Percentiles rank a stretch among this genome's conserved stretches.
phyloP scores from a whole-genome alignment of 768 basidiomycete species.

The Mrakia blollopis region DNA sequence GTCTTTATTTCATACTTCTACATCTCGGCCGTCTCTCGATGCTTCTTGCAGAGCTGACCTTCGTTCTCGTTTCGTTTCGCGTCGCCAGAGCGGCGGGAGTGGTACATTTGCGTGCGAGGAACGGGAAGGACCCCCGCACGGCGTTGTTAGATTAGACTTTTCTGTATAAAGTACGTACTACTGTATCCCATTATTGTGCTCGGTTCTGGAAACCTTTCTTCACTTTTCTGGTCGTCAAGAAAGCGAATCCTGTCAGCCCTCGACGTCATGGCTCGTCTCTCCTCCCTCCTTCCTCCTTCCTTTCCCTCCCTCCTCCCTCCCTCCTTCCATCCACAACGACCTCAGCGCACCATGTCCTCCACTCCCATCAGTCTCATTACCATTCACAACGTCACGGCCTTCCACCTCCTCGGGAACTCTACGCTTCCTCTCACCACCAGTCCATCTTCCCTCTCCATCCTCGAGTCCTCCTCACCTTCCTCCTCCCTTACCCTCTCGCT shows the following conservation, averaged over 20 bases:
- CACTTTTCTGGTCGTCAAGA: neutral
- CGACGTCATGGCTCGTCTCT: neutral
- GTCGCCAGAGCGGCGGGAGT: constrained; percentile 10
- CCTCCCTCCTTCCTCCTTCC: neutral
- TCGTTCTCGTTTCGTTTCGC: neutral
- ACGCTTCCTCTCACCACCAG: constrained; percentile 8
- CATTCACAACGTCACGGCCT: neutral
- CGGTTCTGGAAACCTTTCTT: neutral
- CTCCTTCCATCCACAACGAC: neutral
- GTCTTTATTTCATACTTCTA: neutral
- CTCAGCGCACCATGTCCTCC: neutral
- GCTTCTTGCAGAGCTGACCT: neutral
- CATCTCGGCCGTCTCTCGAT: neutral
- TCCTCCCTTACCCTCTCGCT: neutral
- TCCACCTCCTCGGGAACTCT: constrained; percentile 11
- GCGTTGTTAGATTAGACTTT: constrained; percentile 18
- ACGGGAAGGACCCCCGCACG: constrained; percentile 31
- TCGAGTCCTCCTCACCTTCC: neutral
- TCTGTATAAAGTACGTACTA: neutral
- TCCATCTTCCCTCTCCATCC: neutral
- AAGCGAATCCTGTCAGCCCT: neutral
- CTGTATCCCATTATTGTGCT: neutral
- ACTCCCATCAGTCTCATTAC: constrained; percentile 6
- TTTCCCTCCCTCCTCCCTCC: too few relatives aligned
- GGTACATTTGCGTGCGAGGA: constrained; percentile 24